Percentiles rank a stretch among this genome's conserved stretches.
These are phyloP conservation scores for Austroboletus novae-zelandiae DNA, from an alignment of 1,284 basidiomycete species.

Conservation along the genomic window DNA sequence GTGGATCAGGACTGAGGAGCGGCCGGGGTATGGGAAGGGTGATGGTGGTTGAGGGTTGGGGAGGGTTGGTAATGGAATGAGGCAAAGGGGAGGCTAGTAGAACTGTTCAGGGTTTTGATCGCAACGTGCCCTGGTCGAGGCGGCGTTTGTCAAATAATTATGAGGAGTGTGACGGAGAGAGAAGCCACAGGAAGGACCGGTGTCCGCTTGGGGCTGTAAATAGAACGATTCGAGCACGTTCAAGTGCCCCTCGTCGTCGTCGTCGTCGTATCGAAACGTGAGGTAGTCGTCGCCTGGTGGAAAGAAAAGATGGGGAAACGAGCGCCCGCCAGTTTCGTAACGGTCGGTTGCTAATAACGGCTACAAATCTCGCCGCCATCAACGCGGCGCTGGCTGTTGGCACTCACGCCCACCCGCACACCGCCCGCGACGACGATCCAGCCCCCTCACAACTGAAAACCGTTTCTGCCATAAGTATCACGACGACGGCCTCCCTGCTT, in stretches of 20 bases:
- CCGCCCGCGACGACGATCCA: slow-evolving; percentile 9
- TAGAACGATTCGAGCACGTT: slow-evolving; percentile 24
- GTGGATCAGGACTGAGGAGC: slow-evolving; percentile 34
- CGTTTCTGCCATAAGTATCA: neutral
- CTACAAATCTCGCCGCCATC: slow-evolving; percentile 19
- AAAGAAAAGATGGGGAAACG: slow-evolving; percentile 17
- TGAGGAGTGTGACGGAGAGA: slow-evolving; percentile 21
- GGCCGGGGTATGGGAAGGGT: slow-evolving; percentile 25
- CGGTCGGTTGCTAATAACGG: slow-evolving; percentile 31
- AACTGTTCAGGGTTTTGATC: slow-evolving; percentile 58
- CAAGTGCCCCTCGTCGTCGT: slow-evolving; percentile 11
- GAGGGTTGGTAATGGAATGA: slow-evolving; percentile 50
- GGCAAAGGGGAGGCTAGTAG: slow-evolving; percentile 58
- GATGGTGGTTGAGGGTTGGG: slow-evolving; percentile 40
- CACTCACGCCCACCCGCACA: slow-evolving; percentile 6
- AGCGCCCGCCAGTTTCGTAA: slow-evolving; percentile 37
- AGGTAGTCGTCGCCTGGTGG: slow-evolving; percentile 15
- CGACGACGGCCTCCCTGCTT: too few species aligned
- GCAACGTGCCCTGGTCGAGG: slow-evolving; percentile 68
- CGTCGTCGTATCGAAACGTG: slow-evolving; percentile 13
- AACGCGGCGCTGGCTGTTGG: slow-evolving; percentile 18
- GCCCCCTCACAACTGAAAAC: neutral
- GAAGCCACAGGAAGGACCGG: slow-evolving; percentile 13
- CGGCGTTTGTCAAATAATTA: slow-evolving; percentile 42
- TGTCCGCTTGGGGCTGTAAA: slow-evolving; percentile 18